Conservation (phyloP, 78 protist species). For the Paratrimastix pyriformis region DNA sequence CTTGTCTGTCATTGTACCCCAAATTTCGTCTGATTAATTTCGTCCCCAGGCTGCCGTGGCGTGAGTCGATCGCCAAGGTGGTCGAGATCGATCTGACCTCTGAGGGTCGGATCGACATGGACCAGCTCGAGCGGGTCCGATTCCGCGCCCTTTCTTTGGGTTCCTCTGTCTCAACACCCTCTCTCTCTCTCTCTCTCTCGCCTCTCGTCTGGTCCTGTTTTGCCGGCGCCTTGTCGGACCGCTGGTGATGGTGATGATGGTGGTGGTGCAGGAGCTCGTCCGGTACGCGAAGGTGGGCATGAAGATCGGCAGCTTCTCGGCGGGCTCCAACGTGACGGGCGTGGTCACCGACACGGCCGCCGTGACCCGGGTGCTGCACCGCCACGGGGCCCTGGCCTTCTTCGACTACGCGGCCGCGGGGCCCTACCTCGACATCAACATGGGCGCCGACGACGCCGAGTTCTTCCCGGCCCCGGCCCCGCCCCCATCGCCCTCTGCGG, state of each 20-base stretch:
- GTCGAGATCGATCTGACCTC: slow-evolving; percentile 3
- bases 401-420: slow-evolving; percentile 82
- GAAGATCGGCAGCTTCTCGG: slow-evolving; percentile 63
- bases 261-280: slow-evolving; percentile 6
- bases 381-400: slow-evolving; percentile 48
- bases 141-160: no score
- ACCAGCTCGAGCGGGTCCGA: slow-evolving; percentile 31
- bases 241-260: no score
- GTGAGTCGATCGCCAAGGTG: slow-evolving; percentile 52
- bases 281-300: neutral
- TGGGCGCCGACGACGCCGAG: no score
- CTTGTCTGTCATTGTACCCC: no score
- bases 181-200: no score
- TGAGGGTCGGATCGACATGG: slow-evolving; percentile 32
- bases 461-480: no score
- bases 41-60: slow-evolving; percentile 84
- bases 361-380: slow-evolving; percentile 46
- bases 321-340: slow-evolving; percentile 81
- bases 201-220: no score
- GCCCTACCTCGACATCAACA: slow-evolving; percentile 53
- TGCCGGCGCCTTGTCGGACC: no score
- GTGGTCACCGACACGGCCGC: slow-evolving; percentile 40
- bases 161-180: no score
- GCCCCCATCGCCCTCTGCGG: no score
- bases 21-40: no score